A percentile compares a stretch with the other conserved stretches of the same genome.
Evolutionary conservation across 148 eudicot species (phyloP).

Genomic region (Heliamphora exappendiculata): DNA sequence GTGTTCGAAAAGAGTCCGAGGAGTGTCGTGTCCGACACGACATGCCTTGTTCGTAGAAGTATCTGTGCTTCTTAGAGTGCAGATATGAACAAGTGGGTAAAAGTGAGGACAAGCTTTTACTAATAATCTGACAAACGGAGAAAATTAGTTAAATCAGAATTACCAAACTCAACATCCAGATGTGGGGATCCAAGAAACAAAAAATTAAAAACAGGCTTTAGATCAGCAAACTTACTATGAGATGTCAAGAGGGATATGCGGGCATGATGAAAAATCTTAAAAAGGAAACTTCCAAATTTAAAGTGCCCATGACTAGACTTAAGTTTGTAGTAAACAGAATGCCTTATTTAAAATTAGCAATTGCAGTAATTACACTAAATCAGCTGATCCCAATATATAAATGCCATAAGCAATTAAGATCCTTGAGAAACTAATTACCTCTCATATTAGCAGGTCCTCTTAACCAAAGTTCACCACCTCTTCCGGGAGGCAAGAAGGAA

Average conservation of each 20-base stretch:
- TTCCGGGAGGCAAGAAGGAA: slow-evolving; percentile 58
- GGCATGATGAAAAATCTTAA: neutral
- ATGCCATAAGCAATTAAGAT: neutral
- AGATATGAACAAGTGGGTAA: neutral
- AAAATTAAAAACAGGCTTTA: neutral
- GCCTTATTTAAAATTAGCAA: neutral
- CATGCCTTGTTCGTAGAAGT: too few species aligned
- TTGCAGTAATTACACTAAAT: neutral
- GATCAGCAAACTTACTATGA: neutral
- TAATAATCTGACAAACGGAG: neutral
- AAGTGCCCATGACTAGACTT: neutral
- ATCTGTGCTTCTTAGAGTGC: too few species aligned
- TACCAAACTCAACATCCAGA: too few species aligned
- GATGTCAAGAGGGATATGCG: neutral
- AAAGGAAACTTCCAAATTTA: neutral
- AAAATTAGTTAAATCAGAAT: neutral
- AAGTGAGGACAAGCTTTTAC: neutral
- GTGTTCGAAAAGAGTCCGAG: too few species aligned
- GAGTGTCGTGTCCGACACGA: too few species aligned
- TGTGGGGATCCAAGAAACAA: neutral
- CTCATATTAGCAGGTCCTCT: slow-evolving; percentile 68
- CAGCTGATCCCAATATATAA: too few species aligned
- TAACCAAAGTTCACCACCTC: slow-evolving; percentile 75
- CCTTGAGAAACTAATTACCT: slow-evolving; percentile 35
- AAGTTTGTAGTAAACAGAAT: neutral